These are phyloP conservation scores for Usnea hakonensis DNA, from an alignment of 495 filamentous ascomycete genomes.

Conservation along the genomic window DNA sequence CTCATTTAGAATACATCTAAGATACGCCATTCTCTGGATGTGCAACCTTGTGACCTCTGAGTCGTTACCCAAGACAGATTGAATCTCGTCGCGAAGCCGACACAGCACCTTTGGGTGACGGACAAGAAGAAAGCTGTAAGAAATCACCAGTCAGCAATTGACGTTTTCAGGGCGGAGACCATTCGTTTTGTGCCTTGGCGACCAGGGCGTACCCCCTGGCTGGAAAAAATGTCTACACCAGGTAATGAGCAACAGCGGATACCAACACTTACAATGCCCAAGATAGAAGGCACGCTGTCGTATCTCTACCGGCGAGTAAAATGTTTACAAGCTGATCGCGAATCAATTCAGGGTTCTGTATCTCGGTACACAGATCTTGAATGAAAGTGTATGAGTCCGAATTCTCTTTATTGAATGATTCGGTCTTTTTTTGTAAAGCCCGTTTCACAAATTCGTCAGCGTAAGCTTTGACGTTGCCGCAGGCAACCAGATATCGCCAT, in stretches of 20 bases:
- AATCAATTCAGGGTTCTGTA: slow-evolving; percentile 41
- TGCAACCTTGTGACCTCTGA: slow-evolving; percentile 27
- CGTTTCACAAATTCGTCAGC: slow-evolving; percentile 35
- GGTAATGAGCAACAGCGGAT: background rate
- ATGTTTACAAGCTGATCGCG: slow-evolving; percentile 50
- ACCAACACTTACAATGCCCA: slow-evolving; percentile 43
- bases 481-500: slow-evolving; percentile 38
- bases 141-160: background rate
- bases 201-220: no score
- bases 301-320: slow-evolving; percentile 54
- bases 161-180: background rate
- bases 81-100: slow-evolving; percentile 34
- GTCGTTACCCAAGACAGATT: slow-evolving; percentile 23
- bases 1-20: slow-evolving; percentile 38
- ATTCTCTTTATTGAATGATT: slow-evolving; percentile 29
- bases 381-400: slow-evolving; percentile 37
- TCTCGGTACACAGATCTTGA: slow-evolving; percentile 38
- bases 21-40: slow-evolving; percentile 32
- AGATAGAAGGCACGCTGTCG: slow-evolving; percentile 47
- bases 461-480: slow-evolving; percentile 36
- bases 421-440: slow-evolving; percentile 25
- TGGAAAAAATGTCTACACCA: no score
- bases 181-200: background rate
- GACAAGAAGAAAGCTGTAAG: slow-evolving; percentile 32
- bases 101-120: slow-evolving; percentile 31